phyloP scores from a whole-genome alignment of 2,329 filamentous ascomycete genomes.

The Canariomyces notabilis region DNA sequence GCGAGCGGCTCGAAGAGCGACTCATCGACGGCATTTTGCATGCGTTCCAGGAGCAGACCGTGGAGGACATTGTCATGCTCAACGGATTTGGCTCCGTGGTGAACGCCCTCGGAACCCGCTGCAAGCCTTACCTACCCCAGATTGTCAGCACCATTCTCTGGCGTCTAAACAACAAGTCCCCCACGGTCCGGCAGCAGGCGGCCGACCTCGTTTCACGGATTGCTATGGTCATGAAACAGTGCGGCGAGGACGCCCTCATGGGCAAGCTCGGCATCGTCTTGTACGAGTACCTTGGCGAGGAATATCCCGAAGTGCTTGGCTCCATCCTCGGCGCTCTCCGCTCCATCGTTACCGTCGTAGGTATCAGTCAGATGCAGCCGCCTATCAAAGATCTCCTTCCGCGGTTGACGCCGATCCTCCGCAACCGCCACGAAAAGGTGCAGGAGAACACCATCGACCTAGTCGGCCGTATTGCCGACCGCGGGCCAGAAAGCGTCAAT shows the following conservation, averaged over 20 bases:
- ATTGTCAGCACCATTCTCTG: conserved; percentile 96
- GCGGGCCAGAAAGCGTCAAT: conserved; percentile 93
- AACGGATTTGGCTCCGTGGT: conserved; percentile 98
- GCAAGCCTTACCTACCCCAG: conserved; percentile 94
- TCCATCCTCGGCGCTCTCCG: conserved; percentile 93
- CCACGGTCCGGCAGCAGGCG: conserved; percentile 93
- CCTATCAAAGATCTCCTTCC: conserved; percentile 95
- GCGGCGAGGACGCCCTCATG: conserved; percentile 91
- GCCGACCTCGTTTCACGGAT: conserved; percentile 95
- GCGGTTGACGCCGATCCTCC: conserved; percentile 92
- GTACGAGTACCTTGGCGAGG: conserved; percentile 97
- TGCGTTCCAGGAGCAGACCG: conserved; percentile 95
- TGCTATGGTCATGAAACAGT: conserved; percentile 98
- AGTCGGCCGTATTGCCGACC: conserved; percentile 94
- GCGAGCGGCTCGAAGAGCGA: conserved; percentile 84
- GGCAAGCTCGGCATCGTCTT: conserved; percentile 90
- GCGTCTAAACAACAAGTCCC: conserved; percentile 95
- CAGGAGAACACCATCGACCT: conserved; percentile 99
- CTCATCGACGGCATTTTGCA: conserved; percentile 93
- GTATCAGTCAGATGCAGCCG: conserved; percentile 96
- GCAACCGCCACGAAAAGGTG: conserved; percentile 98
- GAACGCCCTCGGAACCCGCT: conserved; percentile 86
- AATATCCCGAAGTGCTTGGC: conserved; percentile 95
- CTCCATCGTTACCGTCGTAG: conserved; percentile 95
- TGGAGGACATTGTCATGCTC: conserved; percentile 92